Evolutionary conservation across 306 rosid genomes (phyloP), one percentile per base, ranked within the genome.

Genomic region (Prunus mira): DNA sequence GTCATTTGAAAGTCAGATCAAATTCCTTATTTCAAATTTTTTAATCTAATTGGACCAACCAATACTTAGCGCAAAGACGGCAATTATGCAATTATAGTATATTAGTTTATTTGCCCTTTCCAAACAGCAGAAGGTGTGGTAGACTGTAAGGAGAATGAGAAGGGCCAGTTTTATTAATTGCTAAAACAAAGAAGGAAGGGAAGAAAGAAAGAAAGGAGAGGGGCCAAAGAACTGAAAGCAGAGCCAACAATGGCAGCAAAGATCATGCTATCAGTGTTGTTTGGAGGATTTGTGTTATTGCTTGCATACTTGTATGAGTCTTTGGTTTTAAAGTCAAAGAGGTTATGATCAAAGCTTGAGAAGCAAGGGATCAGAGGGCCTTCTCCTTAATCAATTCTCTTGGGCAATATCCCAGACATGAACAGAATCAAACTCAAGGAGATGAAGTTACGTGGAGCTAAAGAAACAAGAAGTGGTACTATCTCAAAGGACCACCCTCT

Each of bases 301-400:
- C 18, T 67, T 28, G 12, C 80, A 0, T 81, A 84, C 75, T 27
- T 82, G 17, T 77, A 61, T 19, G 68, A 85, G 12, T 65, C n/a
- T 14, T 12, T 88, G 55, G 49, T 84, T 2, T 57, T 76, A 81
- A 87, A 76, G 57, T 91, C 93, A 68, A 79, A 49, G 75, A 76
- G 86, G 56, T 60, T 84, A 0, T 72, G 93, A 83, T 79, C 83
- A 22, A 91, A 83, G 84, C 88, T 93, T 75, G 80, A 72, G 5
- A 84, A 47, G 62, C 97, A 93, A 52, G 96, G 96, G 17, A 89
- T 91, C 67, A 24, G 70, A 73, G 98, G 98, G 0, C 96, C 96
- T 77, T 67, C 83, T 5, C 85, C 91, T 67, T 86, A 87, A 22
- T 79, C 89, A 41, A 69, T 87, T 6, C 71, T 82, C 55, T 65